phyloP scores from a whole-genome alignment of 2,329 filamentous ascomycete genomes.

The Aspergillus pseudotamarii region DNA sequence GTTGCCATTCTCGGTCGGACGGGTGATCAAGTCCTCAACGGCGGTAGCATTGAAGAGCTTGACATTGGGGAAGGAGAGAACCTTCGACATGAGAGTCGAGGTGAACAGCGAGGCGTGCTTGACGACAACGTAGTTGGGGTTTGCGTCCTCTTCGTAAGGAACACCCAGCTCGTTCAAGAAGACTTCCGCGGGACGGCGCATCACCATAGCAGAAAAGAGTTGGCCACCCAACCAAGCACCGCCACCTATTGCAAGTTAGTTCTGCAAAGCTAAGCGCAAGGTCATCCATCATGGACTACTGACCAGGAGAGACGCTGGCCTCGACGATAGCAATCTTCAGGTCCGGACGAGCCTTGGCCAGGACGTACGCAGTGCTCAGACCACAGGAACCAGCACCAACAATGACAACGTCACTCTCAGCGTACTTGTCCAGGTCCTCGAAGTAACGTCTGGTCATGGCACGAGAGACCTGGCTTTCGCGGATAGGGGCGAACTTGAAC shows the following conservation, averaged over 20 bases:
- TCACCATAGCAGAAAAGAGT: conserved; percentile 93
- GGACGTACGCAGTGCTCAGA: conserved; percentile 79
- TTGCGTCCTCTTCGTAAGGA: conserved; percentile 84
- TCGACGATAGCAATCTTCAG: conserved; percentile 91
- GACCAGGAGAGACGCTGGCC: conserved; percentile 76
- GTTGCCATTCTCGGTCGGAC: conserved; percentile 56
- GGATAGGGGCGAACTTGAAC: conserved; percentile 83
- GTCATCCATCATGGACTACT: conserved; percentile 15
- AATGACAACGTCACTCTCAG: conserved; percentile 92
- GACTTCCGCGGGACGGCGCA: conserved; percentile 86
- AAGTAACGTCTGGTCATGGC: conserved; percentile 96
- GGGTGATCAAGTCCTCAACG: conserved; percentile 91
- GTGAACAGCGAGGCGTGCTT: conserved; percentile 95
- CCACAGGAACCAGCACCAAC: conserved; percentile 88
- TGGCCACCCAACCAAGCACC: conserved; percentile 93
- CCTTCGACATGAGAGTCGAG: conserved; percentile 79
- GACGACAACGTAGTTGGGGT: conserved; percentile 85
- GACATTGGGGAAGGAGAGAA: conserved; percentile 82
- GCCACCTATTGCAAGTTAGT: conserved; percentile 57
- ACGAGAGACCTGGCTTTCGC: conserved; percentile 87
- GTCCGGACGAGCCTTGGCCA: conserved; percentile 82
- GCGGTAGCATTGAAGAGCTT: conserved; percentile 96
- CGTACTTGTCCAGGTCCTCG: conserved; percentile 81
- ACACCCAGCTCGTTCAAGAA: conserved; percentile 82
- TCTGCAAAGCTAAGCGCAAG: background rate